These are phyloP conservation scores for Pythium sukuiense DNA, from an alignment of 352 stramenopile species.

Conservation along the genomic window DNA sequence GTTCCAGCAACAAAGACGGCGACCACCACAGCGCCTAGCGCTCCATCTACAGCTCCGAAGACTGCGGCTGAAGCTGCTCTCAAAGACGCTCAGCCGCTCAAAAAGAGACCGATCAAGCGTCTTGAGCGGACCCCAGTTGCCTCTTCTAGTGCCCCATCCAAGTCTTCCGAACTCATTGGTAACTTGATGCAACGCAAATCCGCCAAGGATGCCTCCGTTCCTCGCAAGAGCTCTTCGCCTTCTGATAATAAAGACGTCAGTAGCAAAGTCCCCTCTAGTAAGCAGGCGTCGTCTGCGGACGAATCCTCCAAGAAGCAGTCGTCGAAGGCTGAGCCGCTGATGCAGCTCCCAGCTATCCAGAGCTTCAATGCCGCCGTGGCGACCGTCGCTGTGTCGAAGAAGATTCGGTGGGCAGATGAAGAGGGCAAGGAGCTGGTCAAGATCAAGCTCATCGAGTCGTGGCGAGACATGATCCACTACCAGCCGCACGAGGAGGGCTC, in stretches of 20 bases:
- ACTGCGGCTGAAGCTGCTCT: conserved; percentile 18
- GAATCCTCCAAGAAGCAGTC: conserved; percentile 20
- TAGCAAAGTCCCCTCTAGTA: conserved; percentile 30
- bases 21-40: neutral
- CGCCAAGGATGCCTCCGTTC: conserved; percentile 36
- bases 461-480: conserved; percentile 72
- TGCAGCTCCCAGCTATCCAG: conserved; percentile 78
- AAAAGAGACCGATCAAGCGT: conserved; percentile 75
- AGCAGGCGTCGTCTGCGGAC: conserved; percentile 23
- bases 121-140: conserved; percentile 60
- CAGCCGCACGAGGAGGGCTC: conserved; percentile 62
- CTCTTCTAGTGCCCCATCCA: conserved; percentile 37
- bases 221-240: conserved; percentile 5
- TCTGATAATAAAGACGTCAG: conserved; percentile 31
- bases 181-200: conserved; percentile 84
- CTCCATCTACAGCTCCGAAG: conserved; percentile 4
- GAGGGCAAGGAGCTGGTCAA: conserved; percentile 73
- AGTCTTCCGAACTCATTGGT: conserved; percentile 79
- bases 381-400: conserved; percentile 39
- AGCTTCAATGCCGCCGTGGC: conserved; percentile 68
- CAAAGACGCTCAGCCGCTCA: conserved; percentile 47
- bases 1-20: neutral
- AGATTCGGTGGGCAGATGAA: conserved; percentile 84
- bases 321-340: conserved; percentile 39
- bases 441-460: conserved; percentile 86